These are phyloP conservation scores for Colletotrichum gloeosporioides DNA, from an alignment of 2,329 filamentous ascomycete genomes.

Conservation along the genomic window DNA sequence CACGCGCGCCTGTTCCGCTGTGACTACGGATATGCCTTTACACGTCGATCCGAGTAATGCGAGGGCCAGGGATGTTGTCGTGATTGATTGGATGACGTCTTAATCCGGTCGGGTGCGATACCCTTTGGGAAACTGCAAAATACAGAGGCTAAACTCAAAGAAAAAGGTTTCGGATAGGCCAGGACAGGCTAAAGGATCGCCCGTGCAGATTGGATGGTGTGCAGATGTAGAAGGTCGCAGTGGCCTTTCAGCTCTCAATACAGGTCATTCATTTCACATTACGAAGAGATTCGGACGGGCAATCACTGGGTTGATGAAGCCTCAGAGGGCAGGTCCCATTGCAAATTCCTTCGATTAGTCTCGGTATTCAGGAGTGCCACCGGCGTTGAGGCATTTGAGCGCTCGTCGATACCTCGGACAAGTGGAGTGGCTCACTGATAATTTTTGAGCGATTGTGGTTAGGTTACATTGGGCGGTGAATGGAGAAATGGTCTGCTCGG, in stretches of 20 bases:
- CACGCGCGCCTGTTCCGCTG: background rate
- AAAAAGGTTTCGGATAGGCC: background rate
- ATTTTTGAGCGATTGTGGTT: background rate
- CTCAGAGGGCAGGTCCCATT: background rate
- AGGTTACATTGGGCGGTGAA: constrained; percentile 6
- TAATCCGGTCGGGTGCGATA: background rate
- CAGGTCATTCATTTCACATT: background rate
- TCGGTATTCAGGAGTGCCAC: background rate
- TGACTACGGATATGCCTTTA: background rate
- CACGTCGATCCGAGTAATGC: background rate
- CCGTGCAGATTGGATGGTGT: background rate
- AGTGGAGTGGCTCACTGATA: constrained; percentile 1
- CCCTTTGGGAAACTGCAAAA: background rate
- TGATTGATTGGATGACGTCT: background rate
- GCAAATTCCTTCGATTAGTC: background rate
- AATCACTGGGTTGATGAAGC: background rate
- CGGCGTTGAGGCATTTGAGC: background rate
- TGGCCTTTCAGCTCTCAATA: background rate
- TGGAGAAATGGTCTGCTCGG: background rate
- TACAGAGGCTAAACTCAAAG: background rate
- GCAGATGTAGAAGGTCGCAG: background rate
- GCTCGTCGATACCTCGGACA: constrained; percentile 17
- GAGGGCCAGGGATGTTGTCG: background rate
- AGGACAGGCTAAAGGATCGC: background rate
- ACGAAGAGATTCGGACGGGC: background rate